Evolutionary conservation across 2,329 filamentous ascomycete genomes (phyloP).

Genomic region (Botryotinia calthae): DNA sequence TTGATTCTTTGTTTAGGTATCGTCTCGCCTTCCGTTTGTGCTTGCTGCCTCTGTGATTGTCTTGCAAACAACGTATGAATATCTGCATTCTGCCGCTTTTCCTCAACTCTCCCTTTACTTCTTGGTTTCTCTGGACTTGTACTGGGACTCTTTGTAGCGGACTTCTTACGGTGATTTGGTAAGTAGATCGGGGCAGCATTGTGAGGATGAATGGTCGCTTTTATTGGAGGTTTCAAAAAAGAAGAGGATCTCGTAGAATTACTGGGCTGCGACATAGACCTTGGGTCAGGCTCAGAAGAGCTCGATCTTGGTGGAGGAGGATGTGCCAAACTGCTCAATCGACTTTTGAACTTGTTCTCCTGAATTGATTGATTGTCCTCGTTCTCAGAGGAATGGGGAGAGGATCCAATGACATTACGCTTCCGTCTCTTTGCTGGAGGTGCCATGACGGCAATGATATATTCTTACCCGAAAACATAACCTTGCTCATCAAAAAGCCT

Average conservation of each 20-base stretch:
- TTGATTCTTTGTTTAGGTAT: constrained; percentile 36
- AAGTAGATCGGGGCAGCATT: constrained; percentile 35
- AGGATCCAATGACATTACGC: constrained; percentile 49
- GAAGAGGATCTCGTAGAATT: constrained; percentile 30
- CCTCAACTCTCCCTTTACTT: constrained; percentile 44
- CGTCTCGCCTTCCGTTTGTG: constrained; percentile 27
- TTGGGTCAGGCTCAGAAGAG: constrained; percentile 18
- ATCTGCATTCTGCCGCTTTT: constrained; percentile 55
- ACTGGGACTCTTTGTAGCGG: constrained; percentile 39
- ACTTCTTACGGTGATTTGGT: constrained; percentile 36
- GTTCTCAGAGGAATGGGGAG: constrained; percentile 45
- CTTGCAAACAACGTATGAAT: constrained; percentile 60
- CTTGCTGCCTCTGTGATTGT: constrained; percentile 51
- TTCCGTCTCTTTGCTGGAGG: constrained; percentile 47
- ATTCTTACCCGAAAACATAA: neutral
- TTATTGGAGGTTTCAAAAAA: constrained; percentile 31
- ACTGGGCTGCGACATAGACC: constrained; percentile 19
- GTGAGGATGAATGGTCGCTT: constrained; percentile 32
- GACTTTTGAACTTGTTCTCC: constrained; percentile 24
- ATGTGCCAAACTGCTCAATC: constrained; percentile 27
- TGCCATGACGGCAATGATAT: constrained; percentile 32
- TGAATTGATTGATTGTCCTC: constrained; percentile 45
- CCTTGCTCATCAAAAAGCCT: neutral
- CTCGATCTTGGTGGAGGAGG: constrained; percentile 27
- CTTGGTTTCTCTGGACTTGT: constrained; percentile 47